phyloP scores from a whole-genome alignment of 352 stramenopile genomes.

The Phytophthora pinifolia region DNA sequence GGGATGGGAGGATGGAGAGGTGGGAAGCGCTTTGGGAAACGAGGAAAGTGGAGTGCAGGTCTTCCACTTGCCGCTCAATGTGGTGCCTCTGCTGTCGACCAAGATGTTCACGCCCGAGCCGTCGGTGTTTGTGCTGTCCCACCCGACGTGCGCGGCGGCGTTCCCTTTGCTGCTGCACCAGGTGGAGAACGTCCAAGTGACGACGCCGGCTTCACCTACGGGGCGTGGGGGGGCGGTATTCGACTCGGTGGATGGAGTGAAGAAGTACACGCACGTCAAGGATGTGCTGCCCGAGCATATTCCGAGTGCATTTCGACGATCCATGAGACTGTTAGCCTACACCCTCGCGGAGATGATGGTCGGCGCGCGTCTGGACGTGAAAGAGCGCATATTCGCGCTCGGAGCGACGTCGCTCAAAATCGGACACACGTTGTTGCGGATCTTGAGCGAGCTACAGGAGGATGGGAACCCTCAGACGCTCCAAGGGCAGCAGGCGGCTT shows the following conservation, averaged over 20 bases:
- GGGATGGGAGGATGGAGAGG: slow-evolving; percentile 48
- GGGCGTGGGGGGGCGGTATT: slow-evolving; percentile 5
- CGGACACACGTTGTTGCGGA: slow-evolving; percentile 68
- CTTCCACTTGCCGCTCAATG: slow-evolving; percentile 57
- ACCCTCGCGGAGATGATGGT: slow-evolving; percentile 59
- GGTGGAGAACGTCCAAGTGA: slow-evolving; percentile 21
- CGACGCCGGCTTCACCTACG: slow-evolving; percentile 11
- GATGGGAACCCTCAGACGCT: slow-evolving; percentile 37
- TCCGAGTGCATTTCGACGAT: slow-evolving; percentile 52
- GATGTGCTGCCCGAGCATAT: slow-evolving; percentile 73
- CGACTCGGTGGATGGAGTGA: slow-evolving; percentile 7
- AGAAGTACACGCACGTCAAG: slow-evolving; percentile 57
- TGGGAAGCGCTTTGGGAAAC: background rate
- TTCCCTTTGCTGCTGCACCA: slow-evolving; percentile 75
- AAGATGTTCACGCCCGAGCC: slow-evolving; percentile 44
- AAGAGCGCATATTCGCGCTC: slow-evolving; percentile 71
- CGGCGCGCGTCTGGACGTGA: slow-evolving; percentile 52
- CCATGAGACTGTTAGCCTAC: slow-evolving; percentile 68
- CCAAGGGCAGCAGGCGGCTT: slow-evolving; percentile 46
- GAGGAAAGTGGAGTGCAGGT: slow-evolving; percentile 35
- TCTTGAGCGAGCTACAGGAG: slow-evolving; percentile 60
- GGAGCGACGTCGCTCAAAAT: slow-evolving; percentile 78
- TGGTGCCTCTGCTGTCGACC: slow-evolving; percentile 51
- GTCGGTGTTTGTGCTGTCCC: slow-evolving; percentile 72
- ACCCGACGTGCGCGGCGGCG: slow-evolving; percentile 61